Conservation (phyloP, 129 eudicot genomes). For the Chrysanthemum makinoi region DNA sequence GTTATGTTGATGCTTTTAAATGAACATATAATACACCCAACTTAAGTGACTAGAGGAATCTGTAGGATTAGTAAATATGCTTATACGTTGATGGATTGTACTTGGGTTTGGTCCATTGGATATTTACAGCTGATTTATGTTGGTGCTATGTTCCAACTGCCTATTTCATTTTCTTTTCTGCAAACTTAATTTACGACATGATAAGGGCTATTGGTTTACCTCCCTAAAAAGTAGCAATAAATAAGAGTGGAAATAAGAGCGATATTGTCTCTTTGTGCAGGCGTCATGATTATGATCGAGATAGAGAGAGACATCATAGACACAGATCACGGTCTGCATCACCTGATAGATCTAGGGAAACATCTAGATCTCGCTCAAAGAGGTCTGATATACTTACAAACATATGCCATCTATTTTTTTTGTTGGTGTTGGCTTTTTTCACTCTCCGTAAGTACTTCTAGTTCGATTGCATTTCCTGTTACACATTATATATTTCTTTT, state of each 20-base stretch:
- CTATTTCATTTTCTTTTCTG: neutral
- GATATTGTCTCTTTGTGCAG: slow-evolving; percentile 37
- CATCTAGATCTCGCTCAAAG: slow-evolving; percentile 57
- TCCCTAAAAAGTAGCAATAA: neutral
- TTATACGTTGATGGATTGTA: neutral
- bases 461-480: slow-evolving; percentile 5
- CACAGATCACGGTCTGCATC: slow-evolving; percentile 66
- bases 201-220: neutral
- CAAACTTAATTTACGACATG: neutral
- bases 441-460: neutral
- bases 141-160: neutral
- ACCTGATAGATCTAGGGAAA: slow-evolving; percentile 51
- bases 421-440: neutral
- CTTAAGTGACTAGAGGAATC: neutral
- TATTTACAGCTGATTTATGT: neutral
- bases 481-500: slow-evolving; percentile 25
- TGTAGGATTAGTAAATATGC: neutral
- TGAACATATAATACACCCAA: neutral
- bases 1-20: neutral
- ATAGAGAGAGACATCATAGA: slow-evolving; percentile 63
- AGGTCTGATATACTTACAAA: slow-evolving; percentile 34
- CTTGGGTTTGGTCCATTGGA: neutral
- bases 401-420: slow-evolving; percentile 7
- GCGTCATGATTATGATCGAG: slow-evolving; percentile 54
- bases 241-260: neutral